Conservation (phyloP, 176 grass and related monocot species). For the Hordeum marinum region DNA sequence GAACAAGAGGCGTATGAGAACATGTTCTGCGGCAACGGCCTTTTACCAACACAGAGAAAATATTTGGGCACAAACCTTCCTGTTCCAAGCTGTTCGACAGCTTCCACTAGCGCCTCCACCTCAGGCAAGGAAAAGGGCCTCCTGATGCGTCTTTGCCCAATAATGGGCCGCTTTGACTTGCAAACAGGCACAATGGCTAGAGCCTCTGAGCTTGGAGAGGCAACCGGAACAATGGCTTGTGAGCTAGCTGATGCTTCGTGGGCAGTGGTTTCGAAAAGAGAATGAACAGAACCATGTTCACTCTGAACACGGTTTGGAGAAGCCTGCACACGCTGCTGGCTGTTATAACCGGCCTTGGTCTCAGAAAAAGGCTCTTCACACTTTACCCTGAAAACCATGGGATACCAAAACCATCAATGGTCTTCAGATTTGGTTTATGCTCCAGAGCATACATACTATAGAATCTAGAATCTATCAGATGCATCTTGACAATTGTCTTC, state of each 20-base stretch:
- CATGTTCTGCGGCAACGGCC: background rate
- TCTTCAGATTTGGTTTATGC: slow-evolving; percentile 3
- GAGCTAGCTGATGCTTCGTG: background rate
- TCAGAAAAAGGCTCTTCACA: background rate
- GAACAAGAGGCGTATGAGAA: slow-evolving; percentile 9
- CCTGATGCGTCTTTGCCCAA: background rate
- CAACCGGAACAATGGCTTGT: background rate
- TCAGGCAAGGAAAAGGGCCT: slow-evolving; percentile 30
- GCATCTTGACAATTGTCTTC: background rate
- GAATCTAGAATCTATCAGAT: background rate
- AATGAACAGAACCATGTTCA: background rate
- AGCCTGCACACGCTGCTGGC: background rate
- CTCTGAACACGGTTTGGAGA: background rate
- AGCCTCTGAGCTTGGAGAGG: background rate
- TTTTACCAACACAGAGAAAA: background rate
- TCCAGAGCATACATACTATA: background rate
- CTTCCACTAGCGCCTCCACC: slow-evolving; percentile 68
- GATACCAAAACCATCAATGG: background rate
- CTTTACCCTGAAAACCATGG: background rate
- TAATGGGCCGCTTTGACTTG: background rate
- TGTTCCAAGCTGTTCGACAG: slow-evolving; percentile 74
- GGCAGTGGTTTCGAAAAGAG: background rate
- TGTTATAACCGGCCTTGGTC: background rate
- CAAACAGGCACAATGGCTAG: background rate
- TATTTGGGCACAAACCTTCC: slow-evolving; percentile 50